A percentile compares a stretch with the other conserved stretches of the same genome.
Conservation (phyloP, 345 rosid genomes). For the Erucastrum elatum region DNA sequence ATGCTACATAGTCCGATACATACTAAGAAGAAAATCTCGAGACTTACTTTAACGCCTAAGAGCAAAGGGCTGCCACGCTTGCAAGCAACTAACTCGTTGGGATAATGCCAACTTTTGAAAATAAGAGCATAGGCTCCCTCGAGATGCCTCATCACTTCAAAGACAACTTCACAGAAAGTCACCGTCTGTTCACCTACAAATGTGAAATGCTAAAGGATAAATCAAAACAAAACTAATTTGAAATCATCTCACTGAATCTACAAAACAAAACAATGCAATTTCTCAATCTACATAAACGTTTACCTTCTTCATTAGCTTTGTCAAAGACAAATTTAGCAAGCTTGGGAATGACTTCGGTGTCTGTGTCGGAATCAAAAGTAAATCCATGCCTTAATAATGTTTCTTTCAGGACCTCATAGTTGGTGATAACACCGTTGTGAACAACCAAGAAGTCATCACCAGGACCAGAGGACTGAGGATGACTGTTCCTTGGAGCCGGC, state of each 20-base stretch:
- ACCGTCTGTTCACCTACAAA: slow-evolving; percentile 62
- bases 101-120: slow-evolving; percentile 90
- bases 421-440: slow-evolving; percentile 90
- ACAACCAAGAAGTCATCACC: slow-evolving; percentile 88
- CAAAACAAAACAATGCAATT: too few species aligned
- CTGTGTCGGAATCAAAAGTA: slow-evolving; percentile 88
- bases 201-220: neutral
- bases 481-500: slow-evolving; percentile 89
- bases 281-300: neutral
- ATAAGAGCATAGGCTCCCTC: slow-evolving; percentile 99
- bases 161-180: slow-evolving; percentile 85
- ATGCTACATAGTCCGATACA: neutral
- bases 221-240: neutral
- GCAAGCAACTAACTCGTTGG: slow-evolving; percentile 93
- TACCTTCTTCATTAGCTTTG: slow-evolving; percentile 81
- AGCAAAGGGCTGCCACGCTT: slow-evolving; percentile 95
- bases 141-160: slow-evolving; percentile 93
- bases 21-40: neutral
- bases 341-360: slow-evolving; percentile 96
- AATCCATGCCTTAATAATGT: slow-evolving; percentile 80
- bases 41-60: slow-evolving; percentile 86
- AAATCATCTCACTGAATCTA: too few species aligned
- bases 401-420: slow-evolving; percentile 82
- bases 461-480: slow-evolving; percentile 83
- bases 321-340: slow-evolving; percentile 90